A percentile compares a stretch with the other conserved stretches of the same genome.
These are phyloP conservation scores for Hyphopichia fennica DNA, from an alignment of 1,139 yeast genomes.

Conservation along the genomic window DNA sequence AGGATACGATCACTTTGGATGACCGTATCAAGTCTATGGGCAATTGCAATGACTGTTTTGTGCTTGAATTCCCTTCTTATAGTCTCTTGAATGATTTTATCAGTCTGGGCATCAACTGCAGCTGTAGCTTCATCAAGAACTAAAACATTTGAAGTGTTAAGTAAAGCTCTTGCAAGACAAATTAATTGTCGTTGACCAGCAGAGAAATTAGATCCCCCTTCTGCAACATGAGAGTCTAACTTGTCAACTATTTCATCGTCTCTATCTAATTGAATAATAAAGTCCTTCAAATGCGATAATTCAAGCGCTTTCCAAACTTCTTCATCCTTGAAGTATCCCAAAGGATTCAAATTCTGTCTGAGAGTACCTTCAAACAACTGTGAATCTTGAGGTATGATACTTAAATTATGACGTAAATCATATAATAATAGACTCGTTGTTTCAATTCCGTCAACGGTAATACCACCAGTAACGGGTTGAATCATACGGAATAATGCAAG, in stretches of 20 bases:
- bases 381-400: slow-evolving; percentile 72
- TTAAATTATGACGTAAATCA: slow-evolving; percentile 53
- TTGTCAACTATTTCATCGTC: slow-evolving; percentile 24
- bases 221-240: slow-evolving; percentile 50
- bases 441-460: slow-evolving; percentile 47
- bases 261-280: slow-evolving; percentile 34
- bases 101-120: slow-evolving; percentile 80
- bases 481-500: slow-evolving; percentile 72
- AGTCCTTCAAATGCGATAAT: slow-evolving; percentile 53
- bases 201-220: slow-evolving; percentile 73
- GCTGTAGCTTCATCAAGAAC: slow-evolving; percentile 86
- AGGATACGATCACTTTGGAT: slow-evolving; percentile 74
- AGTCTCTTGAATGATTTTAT: slow-evolving; percentile 70
- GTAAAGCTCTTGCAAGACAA: slow-evolving; percentile 72
- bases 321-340: slow-evolving; percentile 48
- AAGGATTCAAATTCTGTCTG: slow-evolving; percentile 63
- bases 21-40: slow-evolving; percentile 81
- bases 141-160: slow-evolving; percentile 58
- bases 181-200: slow-evolving; percentile 78
- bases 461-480: slow-evolving; percentile 60
- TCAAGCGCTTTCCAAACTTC: slow-evolving; percentile 56
- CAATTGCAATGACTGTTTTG: slow-evolving; percentile 75
- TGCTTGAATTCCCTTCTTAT: slow-evolving; percentile 62
- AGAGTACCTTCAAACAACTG: slow-evolving; percentile 65
- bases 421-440: slow-evolving; percentile 46